phyloP scores from a whole-genome alignment of 495 filamentous ascomycete species.

The Bacidia rubella region DNA sequence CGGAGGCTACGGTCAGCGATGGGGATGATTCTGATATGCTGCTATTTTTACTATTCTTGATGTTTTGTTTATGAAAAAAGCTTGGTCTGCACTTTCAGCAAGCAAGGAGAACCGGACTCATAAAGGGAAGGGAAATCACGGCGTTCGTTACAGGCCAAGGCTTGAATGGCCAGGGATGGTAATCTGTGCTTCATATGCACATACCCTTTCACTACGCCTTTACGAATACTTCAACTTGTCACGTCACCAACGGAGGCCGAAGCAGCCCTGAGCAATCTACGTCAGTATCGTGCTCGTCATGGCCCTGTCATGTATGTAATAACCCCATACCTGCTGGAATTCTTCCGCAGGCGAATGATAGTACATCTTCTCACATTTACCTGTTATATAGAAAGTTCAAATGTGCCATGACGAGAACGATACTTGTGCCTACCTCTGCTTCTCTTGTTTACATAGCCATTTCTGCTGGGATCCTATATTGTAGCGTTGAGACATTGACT shows the following conservation, averaged over 20 bases:
- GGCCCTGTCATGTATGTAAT: conserved; percentile 70
- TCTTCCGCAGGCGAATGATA: conserved; percentile 33
- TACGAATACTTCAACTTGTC: neutral
- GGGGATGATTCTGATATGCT: conserved; percentile 18
- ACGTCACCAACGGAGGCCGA: neutral
- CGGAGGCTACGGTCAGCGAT: conserved; percentile 64
- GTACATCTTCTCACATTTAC: conserved; percentile 40
- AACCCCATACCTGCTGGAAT: conserved; percentile 33
- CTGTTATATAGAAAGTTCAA: conserved; percentile 32
- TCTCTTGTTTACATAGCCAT: neutral
- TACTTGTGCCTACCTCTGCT: neutral
- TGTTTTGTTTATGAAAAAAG: conserved; percentile 15
- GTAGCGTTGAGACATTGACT: too few relatives aligned
- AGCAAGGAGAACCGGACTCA: conserved; percentile 3
- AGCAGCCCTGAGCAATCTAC: neutral
- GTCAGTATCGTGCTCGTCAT: conserved; percentile 52
- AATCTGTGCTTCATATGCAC: neutral
- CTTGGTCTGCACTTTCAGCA: neutral
- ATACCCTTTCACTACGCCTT: neutral
- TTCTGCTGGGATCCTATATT: neutral
- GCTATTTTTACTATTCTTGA: conserved; percentile 18
- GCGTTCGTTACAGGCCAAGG: neutral
- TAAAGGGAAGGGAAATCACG: neutral
- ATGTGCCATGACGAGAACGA: conserved; percentile 20
- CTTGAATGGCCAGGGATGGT: neutral